A percentile compares a stretch with the other conserved stretches of the same genome.
Evolutionary conservation across 495 filamentous ascomycete genomes (phyloP).

Genomic region (Lophiostoma macrostomum): DNA sequence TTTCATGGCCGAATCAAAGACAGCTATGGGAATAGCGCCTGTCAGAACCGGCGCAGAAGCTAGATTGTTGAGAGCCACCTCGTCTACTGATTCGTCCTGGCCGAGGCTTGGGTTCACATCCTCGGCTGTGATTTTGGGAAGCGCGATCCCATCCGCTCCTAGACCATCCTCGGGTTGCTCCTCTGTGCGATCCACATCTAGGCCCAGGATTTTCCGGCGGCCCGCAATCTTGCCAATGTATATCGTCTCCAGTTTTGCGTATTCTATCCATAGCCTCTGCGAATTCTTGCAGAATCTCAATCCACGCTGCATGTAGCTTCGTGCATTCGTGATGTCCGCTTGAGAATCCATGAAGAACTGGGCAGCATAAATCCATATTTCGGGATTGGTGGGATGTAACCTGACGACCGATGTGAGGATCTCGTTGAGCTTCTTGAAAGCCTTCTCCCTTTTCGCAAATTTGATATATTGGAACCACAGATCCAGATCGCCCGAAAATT

Average conservation of each 20-base stretch:
- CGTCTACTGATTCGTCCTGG: slow-evolving; percentile 51
- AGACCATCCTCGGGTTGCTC: slow-evolving; percentile 41
- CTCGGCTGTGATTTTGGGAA: slow-evolving; percentile 62
- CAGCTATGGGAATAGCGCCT: slow-evolving; percentile 86
- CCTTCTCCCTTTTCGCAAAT: slow-evolving; percentile 71
- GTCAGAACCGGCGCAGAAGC: slow-evolving; percentile 76
- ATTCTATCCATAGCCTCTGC: slow-evolving; percentile 77
- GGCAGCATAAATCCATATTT: slow-evolving; percentile 86
- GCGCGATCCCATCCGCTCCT: slow-evolving; percentile 53
- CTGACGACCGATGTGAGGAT: slow-evolving; percentile 75
- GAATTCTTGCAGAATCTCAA: slow-evolving; percentile 78
- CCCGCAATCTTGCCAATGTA: slow-evolving; percentile 78
- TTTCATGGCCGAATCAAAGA: slow-evolving; percentile 85
- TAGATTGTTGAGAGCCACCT: slow-evolving; percentile 58
- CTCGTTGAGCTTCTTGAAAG: slow-evolving; percentile 73
- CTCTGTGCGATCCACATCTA: slow-evolving; percentile 51
- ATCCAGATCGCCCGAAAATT: slow-evolving; percentile 75
- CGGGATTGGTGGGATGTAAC: slow-evolving; percentile 77
- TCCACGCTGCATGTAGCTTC: slow-evolving; percentile 85
- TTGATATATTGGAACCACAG: slow-evolving; percentile 94
- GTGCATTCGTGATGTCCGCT: slow-evolving; percentile 78
- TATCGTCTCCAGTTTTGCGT: slow-evolving; percentile 86
- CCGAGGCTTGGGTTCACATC: slow-evolving; percentile 61
- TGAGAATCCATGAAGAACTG: slow-evolving; percentile 68
- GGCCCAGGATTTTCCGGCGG: slow-evolving; percentile 64